Conservation (phyloP, 345 rosid species). For the Lumnitzera littorea region DNA sequence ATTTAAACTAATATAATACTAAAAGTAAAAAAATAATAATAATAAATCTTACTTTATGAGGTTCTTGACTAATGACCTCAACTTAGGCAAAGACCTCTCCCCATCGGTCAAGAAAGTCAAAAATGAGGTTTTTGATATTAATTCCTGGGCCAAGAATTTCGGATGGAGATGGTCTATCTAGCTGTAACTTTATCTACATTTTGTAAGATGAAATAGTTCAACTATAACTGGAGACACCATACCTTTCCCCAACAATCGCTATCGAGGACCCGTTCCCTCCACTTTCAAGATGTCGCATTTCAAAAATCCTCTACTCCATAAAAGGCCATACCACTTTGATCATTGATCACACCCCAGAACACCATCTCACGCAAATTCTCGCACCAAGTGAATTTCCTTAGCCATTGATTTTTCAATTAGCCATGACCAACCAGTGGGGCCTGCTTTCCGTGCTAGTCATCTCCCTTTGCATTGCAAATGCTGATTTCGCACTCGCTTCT, state of each 20-base stretch:
- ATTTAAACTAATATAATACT: too few relatives aligned
- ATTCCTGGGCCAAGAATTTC: too few relatives aligned
- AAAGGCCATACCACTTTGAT: not conserved
- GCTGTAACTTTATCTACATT: too few relatives aligned
- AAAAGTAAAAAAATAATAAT: too few relatives aligned
- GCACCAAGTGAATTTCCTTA: too few relatives aligned
- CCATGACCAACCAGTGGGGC: conserved; percentile 10
- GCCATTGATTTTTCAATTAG: not conserved
- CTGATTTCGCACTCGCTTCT: conserved; percentile 10
- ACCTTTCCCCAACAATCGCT: conserved; percentile 1
- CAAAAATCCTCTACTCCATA: not conserved
- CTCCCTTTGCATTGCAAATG: not conserved
- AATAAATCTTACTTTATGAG: too few relatives aligned
- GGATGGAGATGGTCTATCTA: too few relatives aligned
- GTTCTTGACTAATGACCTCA: too few relatives aligned
- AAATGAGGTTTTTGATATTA: too few relatives aligned
- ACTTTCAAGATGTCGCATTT: not conserved
- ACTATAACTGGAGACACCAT: not conserved
- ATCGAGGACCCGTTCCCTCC: too few relatives aligned
- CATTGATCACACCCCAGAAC: not conserved
- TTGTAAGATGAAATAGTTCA: not conserved
- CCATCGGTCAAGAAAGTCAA: too few relatives aligned
- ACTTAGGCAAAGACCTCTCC: too few relatives aligned
- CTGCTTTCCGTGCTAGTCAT: conserved; percentile 2
- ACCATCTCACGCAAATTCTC: not conserved